Percentiles rank a stretch among this genome's conserved stretches.
Evolutionary conservation across 768 basidiomycete genomes (phyloP).

Genomic region (Suillus tomentosus): DNA sequence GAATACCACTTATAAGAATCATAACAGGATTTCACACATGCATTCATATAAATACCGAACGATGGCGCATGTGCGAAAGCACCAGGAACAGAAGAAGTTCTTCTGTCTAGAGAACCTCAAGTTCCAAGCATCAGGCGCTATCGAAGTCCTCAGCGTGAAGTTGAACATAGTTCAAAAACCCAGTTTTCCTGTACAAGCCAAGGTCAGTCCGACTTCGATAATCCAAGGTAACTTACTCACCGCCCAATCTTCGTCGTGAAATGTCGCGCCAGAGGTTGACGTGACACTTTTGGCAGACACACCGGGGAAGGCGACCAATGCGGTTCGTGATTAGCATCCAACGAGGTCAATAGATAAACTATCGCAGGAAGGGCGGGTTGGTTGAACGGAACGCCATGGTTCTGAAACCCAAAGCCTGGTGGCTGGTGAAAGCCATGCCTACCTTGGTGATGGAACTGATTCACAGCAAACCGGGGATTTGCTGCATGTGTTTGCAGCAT

Average conservation of each 20-base stretch:
- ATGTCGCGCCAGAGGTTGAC: constrained; percentile 24
- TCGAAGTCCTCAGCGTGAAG: constrained; percentile 40
- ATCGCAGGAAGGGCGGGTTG: constrained; percentile 38
- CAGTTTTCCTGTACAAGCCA: constrained; percentile 30
- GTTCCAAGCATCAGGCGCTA: neutral
- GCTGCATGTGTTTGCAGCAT: constrained; percentile 12
- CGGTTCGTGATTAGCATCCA: constrained; percentile 33
- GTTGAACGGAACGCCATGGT: constrained; percentile 16
- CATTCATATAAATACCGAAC: neutral
- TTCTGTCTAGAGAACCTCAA: neutral
- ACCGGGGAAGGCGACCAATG: constrained; percentile 42
- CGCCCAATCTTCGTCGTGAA: constrained; percentile 31
- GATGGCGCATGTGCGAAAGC: neutral
- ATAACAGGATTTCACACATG: no score
- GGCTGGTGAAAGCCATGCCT: constrained; percentile 21
- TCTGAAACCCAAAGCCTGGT: constrained; percentile 17
- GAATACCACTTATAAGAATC: neutral
- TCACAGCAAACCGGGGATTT: constrained; percentile 13
- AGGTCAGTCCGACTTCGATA: neutral
- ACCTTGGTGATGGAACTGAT: constrained; percentile 18
- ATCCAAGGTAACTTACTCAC: constrained; percentile 24
- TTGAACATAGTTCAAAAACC: constrained; percentile 41
- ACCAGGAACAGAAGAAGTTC: neutral
- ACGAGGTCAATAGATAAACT: constrained; percentile 46
- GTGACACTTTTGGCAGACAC: constrained; percentile 21